Conservation (phyloP, 805 yeast genomes). For the Pichia nakasei region DNA sequence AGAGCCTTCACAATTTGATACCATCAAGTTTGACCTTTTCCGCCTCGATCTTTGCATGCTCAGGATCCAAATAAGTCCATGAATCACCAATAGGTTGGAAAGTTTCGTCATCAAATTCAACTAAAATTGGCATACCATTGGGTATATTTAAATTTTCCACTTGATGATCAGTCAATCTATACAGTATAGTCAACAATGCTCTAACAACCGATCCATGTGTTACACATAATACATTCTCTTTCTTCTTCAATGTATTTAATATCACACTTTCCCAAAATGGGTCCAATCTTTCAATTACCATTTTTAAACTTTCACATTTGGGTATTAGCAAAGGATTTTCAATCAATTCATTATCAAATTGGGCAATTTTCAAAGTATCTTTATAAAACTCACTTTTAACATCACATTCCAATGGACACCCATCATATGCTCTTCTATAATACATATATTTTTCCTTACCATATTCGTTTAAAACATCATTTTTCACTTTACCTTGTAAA, state of each 20-base stretch:
- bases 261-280: constrained; percentile 53
- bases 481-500: constrained; percentile 71
- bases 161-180: constrained; percentile 54
- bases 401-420: constrained; percentile 50
- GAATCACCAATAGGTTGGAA: constrained; percentile 21
- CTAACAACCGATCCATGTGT: constrained; percentile 82
- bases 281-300: constrained; percentile 59
- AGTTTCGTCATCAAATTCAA: constrained; percentile 39
- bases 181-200: constrained; percentile 61
- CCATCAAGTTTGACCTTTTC: constrained; percentile 78
- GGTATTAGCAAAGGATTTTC: constrained; percentile 43
- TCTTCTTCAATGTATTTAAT: constrained; percentile 36
- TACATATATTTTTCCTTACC: constrained; percentile 70
- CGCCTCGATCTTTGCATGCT: constrained; percentile 69
- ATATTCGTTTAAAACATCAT: constrained; percentile 50
- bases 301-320: constrained; percentile 61
- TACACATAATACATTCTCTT: constrained; percentile 55
- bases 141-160: constrained; percentile 73
- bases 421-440: constrained; percentile 73
- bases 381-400: constrained; percentile 32
- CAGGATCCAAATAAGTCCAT: constrained; percentile 71
- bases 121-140: constrained; percentile 71
- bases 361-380: constrained; percentile 13
- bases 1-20: neutral
- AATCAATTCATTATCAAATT: constrained; percentile 25